Evolutionary conservation across 352 stramenopile species (phyloP).

Genomic region (Thraustochytrium striatum): DNA sequence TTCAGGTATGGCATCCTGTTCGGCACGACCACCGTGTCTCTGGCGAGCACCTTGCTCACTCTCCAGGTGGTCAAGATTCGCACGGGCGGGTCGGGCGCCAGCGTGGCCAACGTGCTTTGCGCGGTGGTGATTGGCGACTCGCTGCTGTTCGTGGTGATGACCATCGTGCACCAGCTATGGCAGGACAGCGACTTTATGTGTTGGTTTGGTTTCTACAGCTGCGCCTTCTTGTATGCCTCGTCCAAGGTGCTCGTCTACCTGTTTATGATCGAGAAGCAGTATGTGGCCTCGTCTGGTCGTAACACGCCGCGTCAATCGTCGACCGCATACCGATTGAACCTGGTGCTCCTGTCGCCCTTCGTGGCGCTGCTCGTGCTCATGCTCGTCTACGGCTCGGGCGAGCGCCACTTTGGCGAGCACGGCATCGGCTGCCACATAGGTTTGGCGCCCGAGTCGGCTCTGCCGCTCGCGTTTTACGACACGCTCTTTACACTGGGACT

Average conservation of each 20-base stretch:
- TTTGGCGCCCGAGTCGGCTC: not conserved
- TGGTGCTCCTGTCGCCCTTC: not conserved
- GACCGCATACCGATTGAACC: not conserved
- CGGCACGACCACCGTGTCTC: too few species aligned
- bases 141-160: too few species aligned
- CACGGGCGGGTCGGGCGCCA: too few species aligned
- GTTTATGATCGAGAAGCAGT: not conserved
- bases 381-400: not conserved
- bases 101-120: too few species aligned
- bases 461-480: not conserved
- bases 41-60: too few species aligned
- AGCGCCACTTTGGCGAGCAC: not conserved
- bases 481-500: not conserved
- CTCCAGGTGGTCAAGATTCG: too few species aligned
- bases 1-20: too few species aligned
- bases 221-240: not conserved
- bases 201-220: not conserved
- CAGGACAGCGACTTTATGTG: not conserved
- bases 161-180: too few species aligned
- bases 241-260: not conserved
- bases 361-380: not conserved
- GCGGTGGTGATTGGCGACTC: too few species aligned
- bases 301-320: not conserved
- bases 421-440: not conserved
- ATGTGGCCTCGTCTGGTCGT: not conserved